Evolutionary conservation across 2,329 filamentous ascomycete genomes (phyloP), one percentile per base, ranked within the genome.

Genomic region (Septoria petroselini): DNA sequence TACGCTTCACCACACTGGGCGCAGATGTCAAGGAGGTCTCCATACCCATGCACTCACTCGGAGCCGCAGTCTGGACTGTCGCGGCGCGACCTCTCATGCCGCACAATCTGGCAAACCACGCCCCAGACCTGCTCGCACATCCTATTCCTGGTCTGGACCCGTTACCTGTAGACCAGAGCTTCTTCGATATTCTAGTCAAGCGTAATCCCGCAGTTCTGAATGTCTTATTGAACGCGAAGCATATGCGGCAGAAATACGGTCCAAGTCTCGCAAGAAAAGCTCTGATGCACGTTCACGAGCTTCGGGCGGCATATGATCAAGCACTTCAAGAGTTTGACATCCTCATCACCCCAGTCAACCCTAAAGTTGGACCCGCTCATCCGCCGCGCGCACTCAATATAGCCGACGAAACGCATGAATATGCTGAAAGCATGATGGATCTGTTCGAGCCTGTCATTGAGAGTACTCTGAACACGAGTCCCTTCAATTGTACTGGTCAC

Each of bases 401-500:
- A 8, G 57, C 42, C 6, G 38, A 45, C 5, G 61, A 64, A 14
- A 58, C 60, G 5, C 55, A 59, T 2, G 63, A 63, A 38, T 61
- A 56, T 23, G 65, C 73, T 2, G 64, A 66, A 46, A 55, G 46
- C 33, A 51, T 61, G 2, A 52, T 62, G 52, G 71, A 73, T 11
- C 72, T 74, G 57, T 67, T 73, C 45, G 67, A 68, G 41, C 65
- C 70, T 4, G 70, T 72, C 1, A 69, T 79, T 31, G 73, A 73
- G 2, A 68, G 72, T 7, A 72, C 70, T 7, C 63, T 69, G 50
- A 76, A 69, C 48, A 69, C 75, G 0, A 69, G 67, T 25, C 69
- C 71, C 3, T 78, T 78, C 58, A 77, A 79, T 63, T 59, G 73
- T 3, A 77, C 75, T 1, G 76, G 75, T 0, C 75, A 79, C 63